Evolutionary conservation across 1,284 basidiomycete species (phyloP).

Genomic region (Pisolithus thermaeus): DNA sequence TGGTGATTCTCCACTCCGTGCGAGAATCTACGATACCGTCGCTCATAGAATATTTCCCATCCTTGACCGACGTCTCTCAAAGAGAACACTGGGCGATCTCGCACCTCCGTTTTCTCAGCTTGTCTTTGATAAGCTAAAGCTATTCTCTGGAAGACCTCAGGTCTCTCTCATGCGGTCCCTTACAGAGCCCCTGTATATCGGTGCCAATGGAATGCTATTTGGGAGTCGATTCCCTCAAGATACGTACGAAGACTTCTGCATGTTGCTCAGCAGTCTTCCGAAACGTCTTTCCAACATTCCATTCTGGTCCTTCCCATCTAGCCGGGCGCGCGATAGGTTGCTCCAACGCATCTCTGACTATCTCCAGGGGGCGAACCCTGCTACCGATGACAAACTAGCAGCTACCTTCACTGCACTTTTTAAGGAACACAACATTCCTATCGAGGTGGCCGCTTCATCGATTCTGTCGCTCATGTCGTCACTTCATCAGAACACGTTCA

Average conservation of each 20-base stretch:
- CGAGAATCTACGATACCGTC: slow-evolving; percentile 13
- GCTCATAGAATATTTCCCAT: slow-evolving; percentile 16
- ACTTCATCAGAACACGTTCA: slow-evolving; percentile 18
- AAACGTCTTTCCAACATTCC: slow-evolving; percentile 14
- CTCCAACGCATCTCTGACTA: slow-evolving; percentile 10
- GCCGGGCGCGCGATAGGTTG: slow-evolving; percentile 10
- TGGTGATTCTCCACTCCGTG: too few relatives aligned
- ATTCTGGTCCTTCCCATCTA: slow-evolving; percentile 15
- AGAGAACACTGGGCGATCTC: slow-evolving; percentile 11
- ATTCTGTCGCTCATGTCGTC: slow-evolving; percentile 20
- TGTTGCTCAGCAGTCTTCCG: slow-evolving; percentile 14
- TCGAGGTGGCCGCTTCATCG: slow-evolving; percentile 15
- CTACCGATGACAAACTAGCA: slow-evolving; percentile 8
- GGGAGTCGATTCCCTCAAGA: slow-evolving; percentile 15
- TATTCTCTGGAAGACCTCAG: neutral
- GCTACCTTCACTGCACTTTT: slow-evolving; percentile 13
- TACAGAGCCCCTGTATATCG: slow-evolving; percentile 14
- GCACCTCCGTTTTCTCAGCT: slow-evolving; percentile 9
- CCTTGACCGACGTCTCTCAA: slow-evolving; percentile 16
- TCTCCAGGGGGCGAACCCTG: slow-evolving; percentile 9
- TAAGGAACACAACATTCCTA: slow-evolving; percentile 13
- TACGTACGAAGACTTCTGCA: slow-evolving; percentile 20
- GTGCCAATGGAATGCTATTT: slow-evolving; percentile 17
- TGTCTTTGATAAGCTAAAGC: slow-evolving; percentile 12
- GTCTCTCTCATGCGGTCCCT: slow-evolving; percentile 15